A percentile compares a stretch with the other conserved stretches of the same genome.
phyloP scores from a whole-genome alignment of 1,139 yeast genomes.

The Yamadazyma friedrichii region DNA sequence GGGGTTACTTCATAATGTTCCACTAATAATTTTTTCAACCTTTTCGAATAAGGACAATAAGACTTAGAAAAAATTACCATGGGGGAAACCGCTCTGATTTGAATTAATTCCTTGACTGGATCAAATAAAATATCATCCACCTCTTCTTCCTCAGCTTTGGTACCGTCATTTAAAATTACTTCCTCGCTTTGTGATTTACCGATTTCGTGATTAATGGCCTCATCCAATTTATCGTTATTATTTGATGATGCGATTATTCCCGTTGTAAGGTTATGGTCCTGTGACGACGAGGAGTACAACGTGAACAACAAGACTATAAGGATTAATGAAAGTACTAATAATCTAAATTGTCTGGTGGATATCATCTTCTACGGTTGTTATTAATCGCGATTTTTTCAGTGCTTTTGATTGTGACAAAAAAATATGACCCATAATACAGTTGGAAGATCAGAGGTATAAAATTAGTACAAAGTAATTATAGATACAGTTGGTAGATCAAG shows the following conservation, averaged over 20 bases:
- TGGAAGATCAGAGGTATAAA: too few species aligned
- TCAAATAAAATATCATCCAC: slow-evolving; percentile 36
- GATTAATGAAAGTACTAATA: slow-evolving; percentile 18
- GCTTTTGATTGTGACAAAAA: too few species aligned
- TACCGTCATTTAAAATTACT: slow-evolving; percentile 4
- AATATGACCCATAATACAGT: too few species aligned
- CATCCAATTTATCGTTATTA: slow-evolving; percentile 35
- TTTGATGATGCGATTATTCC: slow-evolving; percentile 30
- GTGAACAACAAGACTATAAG: slow-evolving; percentile 17
- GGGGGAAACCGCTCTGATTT: slow-evolving; percentile 63
- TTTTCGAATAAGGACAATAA: slow-evolving; percentile 72
- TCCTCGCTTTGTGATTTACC: slow-evolving; percentile 20
- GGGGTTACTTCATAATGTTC: slow-evolving; percentile 73
- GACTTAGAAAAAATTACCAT: slow-evolving; percentile 71
- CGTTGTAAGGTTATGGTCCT: slow-evolving; percentile 10
- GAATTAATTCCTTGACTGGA: slow-evolving; percentile 59
- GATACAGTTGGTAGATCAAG: too few species aligned
- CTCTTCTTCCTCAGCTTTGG: slow-evolving; percentile 5
- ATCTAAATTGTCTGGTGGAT: slow-evolving; percentile 18
- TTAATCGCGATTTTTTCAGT: background rate
- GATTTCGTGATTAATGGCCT: slow-evolving; percentile 40
- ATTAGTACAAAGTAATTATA: too few species aligned
- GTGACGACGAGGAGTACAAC: slow-evolving; percentile 14
- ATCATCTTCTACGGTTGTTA: background rate
- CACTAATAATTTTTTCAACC: slow-evolving; percentile 62